phyloP scores from a whole-genome alignment of 179 eudicot species.

The Patellifolia procumbens region DNA sequence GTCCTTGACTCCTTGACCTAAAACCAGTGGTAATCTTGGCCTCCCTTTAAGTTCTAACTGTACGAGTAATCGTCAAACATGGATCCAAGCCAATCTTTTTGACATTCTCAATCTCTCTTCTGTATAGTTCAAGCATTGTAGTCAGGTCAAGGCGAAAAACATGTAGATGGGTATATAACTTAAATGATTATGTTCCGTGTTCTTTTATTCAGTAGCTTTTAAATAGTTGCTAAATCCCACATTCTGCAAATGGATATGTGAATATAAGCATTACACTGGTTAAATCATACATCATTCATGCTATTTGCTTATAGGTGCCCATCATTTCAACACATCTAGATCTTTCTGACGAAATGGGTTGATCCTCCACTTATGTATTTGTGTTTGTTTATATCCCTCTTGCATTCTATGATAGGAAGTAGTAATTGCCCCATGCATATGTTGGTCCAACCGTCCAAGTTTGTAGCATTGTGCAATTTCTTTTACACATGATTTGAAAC shows the following conservation, averaged over 20 bases:
- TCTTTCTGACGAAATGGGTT: not conserved
- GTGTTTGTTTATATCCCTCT: constrained; percentile 1
- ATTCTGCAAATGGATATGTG: not conserved
- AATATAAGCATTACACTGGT: not conserved
- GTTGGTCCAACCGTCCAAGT: not conserved
- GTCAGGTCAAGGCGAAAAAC: not conserved
- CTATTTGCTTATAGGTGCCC: too few species aligned
- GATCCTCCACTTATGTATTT: not conserved
- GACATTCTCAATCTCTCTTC: not conserved
- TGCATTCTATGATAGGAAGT: not conserved
- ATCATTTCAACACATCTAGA: not conserved
- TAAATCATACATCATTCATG: not conserved
- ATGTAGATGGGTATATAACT: not conserved
- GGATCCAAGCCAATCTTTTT: too few species aligned
- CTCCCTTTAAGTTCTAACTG: too few species aligned
- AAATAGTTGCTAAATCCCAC: too few species aligned
- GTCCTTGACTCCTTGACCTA: too few species aligned
- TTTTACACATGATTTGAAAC: not conserved
- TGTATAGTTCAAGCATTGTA: too few species aligned
- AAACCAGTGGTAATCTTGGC: too few species aligned
- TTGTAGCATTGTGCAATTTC: not conserved
- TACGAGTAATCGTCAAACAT: too few species aligned
- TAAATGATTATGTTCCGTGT: not conserved
- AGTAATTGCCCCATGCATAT: constrained; percentile 1
- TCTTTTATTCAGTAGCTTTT: not conserved